These are phyloP conservation scores for Conringia planisiliqua DNA, from an alignment of 345 rosid genomes.

Conservation along the genomic window DNA sequence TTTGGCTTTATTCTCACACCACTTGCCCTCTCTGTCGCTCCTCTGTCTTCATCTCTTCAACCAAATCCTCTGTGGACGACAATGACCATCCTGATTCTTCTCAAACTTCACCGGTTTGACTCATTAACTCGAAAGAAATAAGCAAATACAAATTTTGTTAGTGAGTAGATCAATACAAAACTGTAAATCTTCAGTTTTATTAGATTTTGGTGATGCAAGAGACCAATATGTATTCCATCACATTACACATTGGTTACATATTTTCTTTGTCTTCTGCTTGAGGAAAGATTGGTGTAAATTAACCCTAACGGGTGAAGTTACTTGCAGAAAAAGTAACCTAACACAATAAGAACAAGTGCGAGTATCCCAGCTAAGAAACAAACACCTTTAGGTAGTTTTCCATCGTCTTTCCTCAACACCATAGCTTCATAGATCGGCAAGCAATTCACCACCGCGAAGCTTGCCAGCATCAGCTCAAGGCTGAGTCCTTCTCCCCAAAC, in stretches of 20 bases:
- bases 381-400: slow-evolving; percentile 41
- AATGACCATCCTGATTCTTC: slow-evolving; percentile 4
- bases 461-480: slow-evolving; percentile 41
- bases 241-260: background rate
- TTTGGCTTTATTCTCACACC: slow-evolving; percentile 78
- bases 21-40: slow-evolving; percentile 93
- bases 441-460: slow-evolving; percentile 47
- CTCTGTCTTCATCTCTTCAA: slow-evolving; percentile 42
- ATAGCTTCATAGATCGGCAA: slow-evolving; percentile 64
- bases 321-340: slow-evolving; percentile 34
- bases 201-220: background rate
- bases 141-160: slow-evolving; percentile 26
- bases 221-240: background rate
- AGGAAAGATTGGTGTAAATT: background rate
- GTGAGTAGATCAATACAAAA: slow-evolving; percentile 18
- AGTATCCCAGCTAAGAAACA: slow-evolving; percentile 33
- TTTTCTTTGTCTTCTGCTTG: background rate
- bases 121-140: background rate
- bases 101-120: slow-evolving; percentile 26
- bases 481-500: slow-evolving; percentile 19
- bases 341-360: slow-evolving; percentile 26
- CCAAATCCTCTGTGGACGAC: slow-evolving; percentile 12
- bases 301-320: background rate
- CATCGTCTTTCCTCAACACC: slow-evolving; percentile 52
- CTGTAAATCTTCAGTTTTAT: slow-evolving; percentile 7